These are phyloP conservation scores for Pneumocystis sp. DNA, from an alignment of 1,139 yeast genomes.

Conservation along the genomic window DNA sequence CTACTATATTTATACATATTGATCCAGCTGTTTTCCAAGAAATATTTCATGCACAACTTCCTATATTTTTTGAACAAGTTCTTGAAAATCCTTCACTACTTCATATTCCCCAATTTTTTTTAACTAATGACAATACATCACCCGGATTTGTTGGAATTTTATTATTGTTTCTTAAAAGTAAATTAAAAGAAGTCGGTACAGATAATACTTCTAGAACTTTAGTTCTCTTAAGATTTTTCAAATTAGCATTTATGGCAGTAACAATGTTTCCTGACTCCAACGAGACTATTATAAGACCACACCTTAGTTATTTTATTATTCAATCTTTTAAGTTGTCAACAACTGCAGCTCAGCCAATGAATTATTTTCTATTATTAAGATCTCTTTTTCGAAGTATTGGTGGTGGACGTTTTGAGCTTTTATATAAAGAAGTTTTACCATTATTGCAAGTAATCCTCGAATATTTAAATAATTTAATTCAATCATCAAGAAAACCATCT, in stretches of 20 bases:
- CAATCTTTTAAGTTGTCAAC: conserved; percentile 70
- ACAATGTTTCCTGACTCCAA: conserved; percentile 77
- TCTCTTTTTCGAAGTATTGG: conserved; percentile 87
- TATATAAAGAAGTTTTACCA: conserved; percentile 87
- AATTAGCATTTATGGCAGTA: conserved; percentile 89
- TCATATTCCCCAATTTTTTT: conserved; percentile 83
- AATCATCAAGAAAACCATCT: conserved; percentile 72
- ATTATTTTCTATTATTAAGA: conserved; percentile 74
- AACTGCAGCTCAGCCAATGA: conserved; percentile 80
- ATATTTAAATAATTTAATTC: conserved; percentile 66
- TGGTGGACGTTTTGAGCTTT: conserved; percentile 84
- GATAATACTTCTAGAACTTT: conserved; percentile 56
- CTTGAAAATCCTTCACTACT: conserved; percentile 71
- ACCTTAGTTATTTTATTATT: conserved; percentile 64
- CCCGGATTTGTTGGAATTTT: conserved; percentile 84
- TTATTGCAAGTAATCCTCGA: conserved; percentile 73
- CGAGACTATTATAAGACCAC: conserved; percentile 77
- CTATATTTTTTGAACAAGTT: conserved; percentile 64
- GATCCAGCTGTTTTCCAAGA: conserved; percentile 96
- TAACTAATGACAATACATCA: conserved; percentile 86
- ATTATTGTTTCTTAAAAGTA: conserved; percentile 57
- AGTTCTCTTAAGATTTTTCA: conserved; percentile 70
- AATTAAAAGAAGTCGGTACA: conserved; percentile 65
- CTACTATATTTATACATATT: conserved; percentile 81
- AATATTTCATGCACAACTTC: conserved; percentile 68